Base-by-base conservation (phyloP, 441 rosid genomes). In the Gossypium aridum region DNA sequence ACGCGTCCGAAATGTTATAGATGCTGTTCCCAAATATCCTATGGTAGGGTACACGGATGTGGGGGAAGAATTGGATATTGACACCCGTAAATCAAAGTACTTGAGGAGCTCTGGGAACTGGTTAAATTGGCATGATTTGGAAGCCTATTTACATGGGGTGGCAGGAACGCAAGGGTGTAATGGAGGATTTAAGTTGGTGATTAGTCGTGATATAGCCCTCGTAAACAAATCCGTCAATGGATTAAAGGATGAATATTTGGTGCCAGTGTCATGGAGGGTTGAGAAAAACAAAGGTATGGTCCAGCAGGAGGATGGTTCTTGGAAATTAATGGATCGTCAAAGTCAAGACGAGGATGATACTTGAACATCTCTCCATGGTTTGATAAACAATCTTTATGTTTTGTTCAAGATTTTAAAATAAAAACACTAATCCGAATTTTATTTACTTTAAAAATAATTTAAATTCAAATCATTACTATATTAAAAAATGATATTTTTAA, bases 301-400 rank as follows among this genome's bases (percentile, higher is more conserved):
- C 60, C 96, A 90, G 71, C 84, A 80, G 73, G 76, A 57, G 0
- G 91, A 93, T 70, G 98, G 98, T 1, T 90, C 93, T 53, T 89
- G 97, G 98, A 85, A 84, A 75, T 77, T 92, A 82, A 79, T 85
- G 85, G 98, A 94, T 76, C 92, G 85, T 74, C 90, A 88, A 60
- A 78, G 77, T 7, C 88, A 90, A 59, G 83, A 74, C 66, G 81
- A 81, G 17, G 26, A 45, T 53, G 67, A 77, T 65, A 22, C 55
- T 43, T 64, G 37, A 31, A 31, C 37, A 31, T 31, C 37, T 31
- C 37, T 31, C 7, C 7, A 31, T 31, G 37, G 7, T 31, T 5
- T 31, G 37, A 5, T 31, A 31, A 31, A 31, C 7, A 5, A 31
- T 31, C 37, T 31, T 31, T 31, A 31, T 5, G 37, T 31, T 31